Base-by-base conservation (phyloP, 2,329 filamentous ascomycete species). In the Neoscytalidium dimidiatum region DNA sequence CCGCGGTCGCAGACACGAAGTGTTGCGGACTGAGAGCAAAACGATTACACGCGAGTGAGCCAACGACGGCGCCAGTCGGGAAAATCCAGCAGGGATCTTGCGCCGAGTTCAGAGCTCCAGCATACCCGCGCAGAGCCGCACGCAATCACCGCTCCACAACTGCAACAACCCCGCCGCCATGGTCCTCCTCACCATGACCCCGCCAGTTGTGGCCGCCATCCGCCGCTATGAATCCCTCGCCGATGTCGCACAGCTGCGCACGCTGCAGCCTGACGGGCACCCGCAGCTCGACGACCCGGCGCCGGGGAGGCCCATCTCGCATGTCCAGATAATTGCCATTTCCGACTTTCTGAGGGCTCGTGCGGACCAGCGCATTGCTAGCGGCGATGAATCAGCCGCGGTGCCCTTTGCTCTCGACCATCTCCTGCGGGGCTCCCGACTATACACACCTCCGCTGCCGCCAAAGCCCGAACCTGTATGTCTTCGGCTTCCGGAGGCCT, bases 381-480 rank as follows among this genome's bases (percentile, higher is more conserved):
- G 61, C 53, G 38, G 48, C 19, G 65, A 48, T 7, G 21, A 43
- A 13, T 26, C 13, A 8, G 33, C 13, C 14, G 23, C 33, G 62
- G 23, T 52, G 9, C 41, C 66, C 64, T 83, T 79, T 14, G 21
- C 66, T 19, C 83, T 98, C 13, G 90, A 94, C 69, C 73, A 80
- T 35, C 85, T 98, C 33, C 83, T 98, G 9, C 85, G 82, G 64
- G 91, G 92, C 51, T 87, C 92, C 28, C 83, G 75, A 62, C 80
- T 96, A 68, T 96, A 96, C 77, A 78, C 88, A 9, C 86, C 92
- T n/a, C 92, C 93, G n/a, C 90, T 91, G 14, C 86, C 89, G 4
- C 88, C 90, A 4, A 96, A 93, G 74, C 85, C 88, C 2, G 89
- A 93, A 73, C 90, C 90, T 13, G 92, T 94, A 81, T 67, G 86